phyloP scores from a whole-genome alignment of 2,329 filamentous ascomycete species.

The Cytospora piceae region DNA sequence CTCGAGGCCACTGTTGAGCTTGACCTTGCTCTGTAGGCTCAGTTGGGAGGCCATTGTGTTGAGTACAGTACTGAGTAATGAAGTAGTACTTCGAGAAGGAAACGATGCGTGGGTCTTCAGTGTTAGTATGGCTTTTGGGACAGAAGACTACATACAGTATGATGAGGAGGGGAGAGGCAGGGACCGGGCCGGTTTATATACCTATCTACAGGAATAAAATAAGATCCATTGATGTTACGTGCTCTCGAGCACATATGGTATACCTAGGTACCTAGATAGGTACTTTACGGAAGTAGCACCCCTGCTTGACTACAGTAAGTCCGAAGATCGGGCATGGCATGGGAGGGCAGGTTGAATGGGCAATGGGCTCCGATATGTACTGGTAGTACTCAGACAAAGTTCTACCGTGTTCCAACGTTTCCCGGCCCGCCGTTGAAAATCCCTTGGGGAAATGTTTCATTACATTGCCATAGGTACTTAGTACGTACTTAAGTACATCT shows the following conservation, averaged over 20 bases:
- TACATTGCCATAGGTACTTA: too few relatives aligned
- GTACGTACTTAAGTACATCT: too few relatives aligned
- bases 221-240: not conserved
- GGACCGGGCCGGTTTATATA: not conserved
- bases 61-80: not conserved
- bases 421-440: too few relatives aligned
- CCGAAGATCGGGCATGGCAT: not conserved
- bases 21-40: slow-evolving; percentile 51
- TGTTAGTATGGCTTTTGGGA: not conserved
- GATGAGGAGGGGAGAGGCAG: not conserved
- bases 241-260: not conserved
- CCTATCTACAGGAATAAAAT: too few relatives aligned
- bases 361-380: not conserved
- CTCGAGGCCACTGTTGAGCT: slow-evolving; percentile 59
- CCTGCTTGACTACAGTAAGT: not conserved
- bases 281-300: not conserved
- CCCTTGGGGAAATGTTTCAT: too few relatives aligned
- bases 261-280: too few relatives aligned
- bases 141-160: not conserved
- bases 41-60: slow-evolving; percentile 48
- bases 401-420: not conserved
- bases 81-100: not conserved
- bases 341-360: too few relatives aligned
- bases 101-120: not conserved
- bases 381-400: too few relatives aligned